phyloP scores from a whole-genome alignment of 2,329 filamentous ascomycete species.

The Penicillium sp. region DNA sequence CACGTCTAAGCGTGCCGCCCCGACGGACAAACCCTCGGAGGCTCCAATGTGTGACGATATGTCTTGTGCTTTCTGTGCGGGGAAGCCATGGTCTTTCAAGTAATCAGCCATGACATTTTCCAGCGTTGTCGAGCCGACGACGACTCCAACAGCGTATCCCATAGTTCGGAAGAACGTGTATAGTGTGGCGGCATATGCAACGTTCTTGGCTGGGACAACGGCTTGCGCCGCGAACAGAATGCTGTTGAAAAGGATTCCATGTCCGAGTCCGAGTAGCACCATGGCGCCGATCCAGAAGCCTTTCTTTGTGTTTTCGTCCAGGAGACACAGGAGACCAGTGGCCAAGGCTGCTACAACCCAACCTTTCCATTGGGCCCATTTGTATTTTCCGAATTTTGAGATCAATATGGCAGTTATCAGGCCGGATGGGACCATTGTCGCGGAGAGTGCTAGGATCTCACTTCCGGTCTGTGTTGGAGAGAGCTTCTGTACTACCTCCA shows the following conservation, averaged over 20 bases:
- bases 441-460: slow-evolving; percentile 14
- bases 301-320: slow-evolving; percentile 4
- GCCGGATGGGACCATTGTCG: slow-evolving; percentile 15
- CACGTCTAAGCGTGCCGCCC: neutral
- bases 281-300: slow-evolving; percentile 12
- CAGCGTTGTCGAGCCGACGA: slow-evolving; percentile 6
- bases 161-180: slow-evolving; percentile 14
- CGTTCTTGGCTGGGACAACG: slow-evolving; percentile 6
- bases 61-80: slow-evolving; percentile 4
- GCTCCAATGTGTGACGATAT: slow-evolving; percentile 1
- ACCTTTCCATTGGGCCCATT: slow-evolving; percentile 14
- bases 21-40: neutral
- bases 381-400: slow-evolving; percentile 11
- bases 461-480: slow-evolving; percentile 6
- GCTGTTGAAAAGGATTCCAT: slow-evolving; percentile 14
- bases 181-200: slow-evolving; percentile 12
- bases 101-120: slow-evolving; percentile 2
- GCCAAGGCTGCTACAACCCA: slow-evolving; percentile 11
- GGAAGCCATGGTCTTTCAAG: slow-evolving; percentile 2
- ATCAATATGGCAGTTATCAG: slow-evolving; percentile 12
- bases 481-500: slow-evolving; percentile 4
- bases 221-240: slow-evolving; percentile 12
- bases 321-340: slow-evolving; percentile 10
- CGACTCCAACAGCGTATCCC: slow-evolving; percentile 15
- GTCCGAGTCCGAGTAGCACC: slow-evolving; percentile 10